Base-by-base conservation (phyloP, 2,329 filamentous ascomycete genomes). In the Penicillium vulpinum region DNA sequence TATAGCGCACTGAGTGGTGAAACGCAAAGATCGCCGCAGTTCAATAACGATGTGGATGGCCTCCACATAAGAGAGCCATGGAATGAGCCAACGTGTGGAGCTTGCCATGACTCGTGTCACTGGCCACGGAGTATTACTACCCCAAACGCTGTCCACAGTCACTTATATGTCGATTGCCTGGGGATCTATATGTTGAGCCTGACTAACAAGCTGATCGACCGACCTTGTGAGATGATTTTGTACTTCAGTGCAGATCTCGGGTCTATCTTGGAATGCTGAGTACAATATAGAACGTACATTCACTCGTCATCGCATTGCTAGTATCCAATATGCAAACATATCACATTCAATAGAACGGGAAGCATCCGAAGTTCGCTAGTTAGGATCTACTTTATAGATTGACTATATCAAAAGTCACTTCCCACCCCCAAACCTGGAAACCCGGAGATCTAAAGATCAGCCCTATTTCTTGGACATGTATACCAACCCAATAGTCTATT, bases 221-320 rank as follows among this genome's bases (percentile, higher is more conserved):
- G 13, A 22, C n/a, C n/a, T n/a, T n/a, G 21, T 11, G 4, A 26
- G 40, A 74, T 66, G 69, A 21, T 9, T 21, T 39, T 6, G 18
- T 13, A 6, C 18, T 22, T 22, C 11, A 8, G 18, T 40, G 11
- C 38, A 15, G 3, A 5, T 10, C n/a, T 40, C 38, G 10, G 18
- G 9, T 38, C 10, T 18, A 21, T 21, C 2, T 15, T 18, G 18
- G 10, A 9, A 22, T 3, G 11, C 38, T 6, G 18, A 15, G 11
- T 22, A 15, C 2, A 39, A 15, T 40, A 40, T 21, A 15, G 3
- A 6, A 40, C 22, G 11, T n/a, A n/a, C n/a, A n/a, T n/a, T n/a
- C n/a, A n/a, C 38, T 40, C 18, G n/a, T 9, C n/a, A 21, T 18
- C 15, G 5, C 2, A 8, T 38, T 11, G 11, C 10, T 15, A 7